Conservation (phyloP, 75 land plant genomes). For the Cunninghamia lanceolata region DNA sequence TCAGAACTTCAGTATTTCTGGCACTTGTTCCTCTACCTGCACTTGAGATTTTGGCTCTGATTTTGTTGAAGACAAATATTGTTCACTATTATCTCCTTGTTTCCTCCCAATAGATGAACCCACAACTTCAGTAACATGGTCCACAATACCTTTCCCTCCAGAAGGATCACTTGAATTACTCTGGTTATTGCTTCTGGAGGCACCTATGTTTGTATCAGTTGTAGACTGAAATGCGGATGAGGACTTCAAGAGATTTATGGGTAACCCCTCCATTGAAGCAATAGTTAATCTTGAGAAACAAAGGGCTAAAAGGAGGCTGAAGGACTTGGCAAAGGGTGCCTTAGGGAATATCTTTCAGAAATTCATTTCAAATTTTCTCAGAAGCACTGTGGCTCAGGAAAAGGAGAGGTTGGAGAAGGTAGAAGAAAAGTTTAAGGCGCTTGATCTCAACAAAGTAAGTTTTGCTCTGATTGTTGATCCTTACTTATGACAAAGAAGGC, state of each 20-base stretch:
- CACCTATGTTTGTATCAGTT: background rate
- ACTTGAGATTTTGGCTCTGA: too few relatives aligned
- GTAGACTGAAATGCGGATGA: slow-evolving; percentile 85
- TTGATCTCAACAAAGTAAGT: slow-evolving; percentile 82
- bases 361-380: slow-evolving; percentile 33
- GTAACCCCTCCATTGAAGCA: slow-evolving; percentile 93
- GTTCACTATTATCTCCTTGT: background rate
- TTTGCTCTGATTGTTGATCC: background rate
- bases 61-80: too few relatives aligned
- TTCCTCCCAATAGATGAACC: background rate
- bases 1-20: too few relatives aligned
- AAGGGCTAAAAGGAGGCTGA: slow-evolving; percentile 74
- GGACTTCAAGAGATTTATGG: slow-evolving; percentile 96
- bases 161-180: slow-evolving; percentile 9
- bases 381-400: slow-evolving; percentile 56
- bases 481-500: too few relatives aligned
- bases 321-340: slow-evolving; percentile 60
- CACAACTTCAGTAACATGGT: background rate
- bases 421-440: slow-evolving; percentile 76
- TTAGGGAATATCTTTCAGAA: slow-evolving; percentile 51
- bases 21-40: too few relatives aligned
- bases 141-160: background rate
- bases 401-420: slow-evolving; percentile 86
- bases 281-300: slow-evolving; percentile 94
- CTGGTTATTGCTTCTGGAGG: background rate